A percentile compares a stretch with the other conserved stretches of the same genome.
These are phyloP conservation scores for Sugiyamaella americana DNA, from an alignment of 805 yeast genomes.

Conservation along the genomic window DNA sequence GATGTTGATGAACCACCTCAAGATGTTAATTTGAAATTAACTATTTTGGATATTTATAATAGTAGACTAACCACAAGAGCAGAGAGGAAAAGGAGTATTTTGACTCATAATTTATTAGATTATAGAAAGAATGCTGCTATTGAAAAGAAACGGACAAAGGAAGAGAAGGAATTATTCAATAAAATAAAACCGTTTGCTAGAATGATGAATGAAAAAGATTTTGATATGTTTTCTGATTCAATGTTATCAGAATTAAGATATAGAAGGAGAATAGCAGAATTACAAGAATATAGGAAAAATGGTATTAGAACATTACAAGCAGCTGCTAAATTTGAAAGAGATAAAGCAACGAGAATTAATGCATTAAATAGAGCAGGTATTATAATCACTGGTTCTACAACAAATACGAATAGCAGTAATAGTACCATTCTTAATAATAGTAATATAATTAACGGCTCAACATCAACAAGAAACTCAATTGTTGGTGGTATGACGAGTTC, in stretches of 20 bases:
- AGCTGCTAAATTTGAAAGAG: conserved; percentile 83
- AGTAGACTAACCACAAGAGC: conserved; percentile 86
- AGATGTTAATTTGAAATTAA: conserved; percentile 84
- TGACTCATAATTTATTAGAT: conserved; percentile 73
- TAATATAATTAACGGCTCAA: neutral
- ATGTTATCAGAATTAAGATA: conserved; percentile 71
- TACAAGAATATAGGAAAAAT: conserved; percentile 88
- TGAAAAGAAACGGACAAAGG: conserved; percentile 83
- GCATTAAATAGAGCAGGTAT: conserved; percentile 50
- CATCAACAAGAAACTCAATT: conserved; percentile 16
- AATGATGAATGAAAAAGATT: conserved; percentile 75
- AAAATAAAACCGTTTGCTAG: conserved; percentile 76
- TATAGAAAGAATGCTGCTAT: conserved; percentile 73
- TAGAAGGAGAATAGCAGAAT: conserved; percentile 74
- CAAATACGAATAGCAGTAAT: neutral
- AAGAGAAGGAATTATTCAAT: conserved; percentile 76
- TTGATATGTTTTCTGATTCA: conserved; percentile 65
- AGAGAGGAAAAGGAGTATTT: conserved; percentile 78
- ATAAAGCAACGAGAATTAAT: conserved; percentile 61
- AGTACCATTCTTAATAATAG: neutral
- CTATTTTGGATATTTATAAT: conserved; percentile 83
- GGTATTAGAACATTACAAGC: conserved; percentile 81
- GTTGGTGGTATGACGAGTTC: neutral
- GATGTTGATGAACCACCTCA: conserved; percentile 87
- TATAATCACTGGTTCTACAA: neutral